A percentile compares a stretch with the other conserved stretches of the same genome.
Evolutionary conservation across 306 rosid genomes (phyloP).

Genomic region (Fragaria iinumae): DNA sequence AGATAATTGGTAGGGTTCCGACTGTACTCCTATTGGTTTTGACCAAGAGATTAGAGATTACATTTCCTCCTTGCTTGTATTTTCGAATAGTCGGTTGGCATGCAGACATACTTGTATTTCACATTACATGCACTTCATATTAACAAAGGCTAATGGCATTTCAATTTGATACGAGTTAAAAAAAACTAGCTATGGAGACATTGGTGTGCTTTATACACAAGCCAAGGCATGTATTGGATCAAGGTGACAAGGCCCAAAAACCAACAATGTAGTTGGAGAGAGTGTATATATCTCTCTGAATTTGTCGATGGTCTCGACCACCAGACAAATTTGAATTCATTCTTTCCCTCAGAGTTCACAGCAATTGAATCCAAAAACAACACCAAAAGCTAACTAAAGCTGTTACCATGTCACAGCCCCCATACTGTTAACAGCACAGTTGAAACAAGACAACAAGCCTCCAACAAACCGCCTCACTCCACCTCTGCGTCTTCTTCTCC

Average conservation of each 20-base stretch:
- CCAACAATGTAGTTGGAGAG: no score
- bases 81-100: not conserved
- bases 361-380: not conserved
- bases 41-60: not conserved
- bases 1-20: not conserved
- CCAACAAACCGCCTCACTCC: constrained; percentile 38
- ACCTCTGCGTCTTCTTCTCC: constrained; percentile 51
- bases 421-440: not conserved
- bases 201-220: no score
- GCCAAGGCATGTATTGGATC: no score
- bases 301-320: no score
- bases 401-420: no score
- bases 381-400: not conserved
- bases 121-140: not conserved
- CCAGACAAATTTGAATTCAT: not conserved
- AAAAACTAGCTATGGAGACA: no score
- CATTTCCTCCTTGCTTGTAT: not conserved
- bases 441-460: constrained; percentile 55
- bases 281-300: no score
- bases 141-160: not conserved
- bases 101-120: not conserved
- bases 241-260: no score
- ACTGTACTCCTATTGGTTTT: not conserved
- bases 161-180: not conserved
- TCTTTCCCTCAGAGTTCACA: constrained; percentile 6